Evolutionary conservation across 805 yeast genomes (phyloP).

Genomic region (Yarrowia sp.): DNA sequence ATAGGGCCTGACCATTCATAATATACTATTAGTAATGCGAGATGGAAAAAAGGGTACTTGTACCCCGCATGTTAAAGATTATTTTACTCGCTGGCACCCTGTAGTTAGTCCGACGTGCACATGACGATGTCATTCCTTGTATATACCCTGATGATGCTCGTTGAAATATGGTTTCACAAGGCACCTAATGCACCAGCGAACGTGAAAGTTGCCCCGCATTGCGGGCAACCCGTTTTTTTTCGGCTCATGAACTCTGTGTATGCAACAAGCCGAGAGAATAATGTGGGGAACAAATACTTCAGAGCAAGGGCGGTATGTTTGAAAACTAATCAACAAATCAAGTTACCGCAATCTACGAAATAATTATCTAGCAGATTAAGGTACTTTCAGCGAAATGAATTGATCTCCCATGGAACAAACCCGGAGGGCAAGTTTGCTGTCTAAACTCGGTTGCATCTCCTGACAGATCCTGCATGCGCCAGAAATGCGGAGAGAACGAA

Average conservation of each 20-base stretch:
- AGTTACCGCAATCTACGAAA: no score
- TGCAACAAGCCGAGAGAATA: conserved; percentile 3
- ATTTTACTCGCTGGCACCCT: not conserved
- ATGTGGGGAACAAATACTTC: not conserved
- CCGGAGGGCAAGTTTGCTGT: not conserved
- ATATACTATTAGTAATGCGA: not conserved
- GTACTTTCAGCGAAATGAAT: no score
- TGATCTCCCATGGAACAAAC: not conserved
- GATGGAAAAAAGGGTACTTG: not conserved
- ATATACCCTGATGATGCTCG: not conserved
- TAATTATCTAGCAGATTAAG: no score
- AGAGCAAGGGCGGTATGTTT: no score
- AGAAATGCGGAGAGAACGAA: conserved; percentile 5
- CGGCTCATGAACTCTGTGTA: conserved; percentile 14
- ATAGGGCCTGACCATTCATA: not conserved
- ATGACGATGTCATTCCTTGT: not conserved
- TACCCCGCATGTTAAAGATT: not conserved
- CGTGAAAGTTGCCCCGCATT: conserved; percentile 27
- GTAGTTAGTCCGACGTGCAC: not conserved
- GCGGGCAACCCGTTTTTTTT: conserved; percentile 21
- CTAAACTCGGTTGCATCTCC: not conserved
- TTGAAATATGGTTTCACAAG: not conserved
- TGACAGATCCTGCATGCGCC: conserved; percentile 15
- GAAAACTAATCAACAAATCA: no score
- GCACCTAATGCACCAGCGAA: not conserved